Evolutionary conservation across 768 basidiomycete genomes (phyloP), one percentile per base, ranked within the genome.

Genomic region (Rhodotorula diobovata): DNA sequence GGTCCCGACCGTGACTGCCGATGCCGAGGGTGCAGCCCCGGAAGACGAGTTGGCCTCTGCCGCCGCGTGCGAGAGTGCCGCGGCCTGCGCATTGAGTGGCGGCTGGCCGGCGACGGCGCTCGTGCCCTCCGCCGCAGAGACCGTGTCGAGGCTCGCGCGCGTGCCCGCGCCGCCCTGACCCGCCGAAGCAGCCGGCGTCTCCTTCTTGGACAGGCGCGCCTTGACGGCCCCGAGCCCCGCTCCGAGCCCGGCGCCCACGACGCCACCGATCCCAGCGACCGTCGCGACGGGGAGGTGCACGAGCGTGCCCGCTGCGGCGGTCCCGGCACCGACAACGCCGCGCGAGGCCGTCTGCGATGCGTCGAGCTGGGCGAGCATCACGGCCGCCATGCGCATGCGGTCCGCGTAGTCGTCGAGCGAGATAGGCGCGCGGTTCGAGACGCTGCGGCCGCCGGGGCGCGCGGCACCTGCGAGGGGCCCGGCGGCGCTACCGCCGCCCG

Each of bases 391-490:
- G 15, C 92, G 87, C 96, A 99, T 99, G 61, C 96, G 87, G 75
- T 97, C 93, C 1, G 95, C 95, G 81, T 99, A 99, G 76, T 99
- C 95, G 76, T 99, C 95, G 34, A 99, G 83, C 1, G 93, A 92
- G 23, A 98, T 82, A 16, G 81, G 78, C 32, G 80, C 80, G 12
- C 77, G 79, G 1, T 78, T 30, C 6, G 63, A 41, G 45, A 76
- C 70, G 30, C 60, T 61, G 32, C 54, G 68, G 7, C 54, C 67
- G 32, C 63, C 63, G 6, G 73, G 69, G 20, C 69, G 57, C 3
- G 68, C 61, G 7, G 54, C 1, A 10, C 54, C 45, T 20, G 46
- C 20, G 9, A 20, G 30, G 6, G 46, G 18, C 7, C 46, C 30
- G 20, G 41, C 25, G 35, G 6, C 37, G 61, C 51, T 37, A 2